phyloP scores from a whole-genome alignment of 176 grass and related monocot species.

The Carex parvula region DNA sequence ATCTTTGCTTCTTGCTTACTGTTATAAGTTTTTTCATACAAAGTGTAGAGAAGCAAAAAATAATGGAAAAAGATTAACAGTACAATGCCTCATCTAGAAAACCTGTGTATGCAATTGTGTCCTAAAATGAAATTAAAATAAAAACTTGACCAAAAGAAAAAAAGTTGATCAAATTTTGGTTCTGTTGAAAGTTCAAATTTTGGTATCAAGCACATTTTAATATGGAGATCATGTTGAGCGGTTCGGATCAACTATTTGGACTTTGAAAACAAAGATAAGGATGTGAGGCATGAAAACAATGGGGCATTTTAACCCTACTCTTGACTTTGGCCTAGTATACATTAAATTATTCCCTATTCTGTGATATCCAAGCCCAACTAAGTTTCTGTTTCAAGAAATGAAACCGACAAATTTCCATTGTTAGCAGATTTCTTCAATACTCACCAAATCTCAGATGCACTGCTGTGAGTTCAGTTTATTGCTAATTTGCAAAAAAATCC shows the following conservation, averaged over 20 bases:
- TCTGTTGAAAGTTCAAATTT: background rate
- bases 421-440: slow-evolving; percentile 87
- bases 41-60: background rate
- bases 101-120: background rate
- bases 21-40: background rate
- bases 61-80: background rate
- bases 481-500: background rate
- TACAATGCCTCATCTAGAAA: background rate
- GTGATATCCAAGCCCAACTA: background rate
- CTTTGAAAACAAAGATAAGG: too few species aligned
- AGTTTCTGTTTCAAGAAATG: background rate
- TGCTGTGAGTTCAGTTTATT: slow-evolving; percentile 49
- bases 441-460: slow-evolving; percentile 91
- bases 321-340: background rate
- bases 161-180: background rate
- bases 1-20: background rate
- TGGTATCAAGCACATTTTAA: too few species aligned
- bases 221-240: too few species aligned
- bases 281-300: too few species aligned
- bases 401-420: background rate
- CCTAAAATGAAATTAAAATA: background rate
- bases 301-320: too few species aligned
- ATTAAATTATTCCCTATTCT: background rate
- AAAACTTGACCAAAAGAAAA: background rate
- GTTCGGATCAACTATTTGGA: too few species aligned